These are phyloP conservation scores for Raffaelea ambrosiae DNA, from an alignment of 2,329 filamentous ascomycete genomes.

Conservation along the genomic window DNA sequence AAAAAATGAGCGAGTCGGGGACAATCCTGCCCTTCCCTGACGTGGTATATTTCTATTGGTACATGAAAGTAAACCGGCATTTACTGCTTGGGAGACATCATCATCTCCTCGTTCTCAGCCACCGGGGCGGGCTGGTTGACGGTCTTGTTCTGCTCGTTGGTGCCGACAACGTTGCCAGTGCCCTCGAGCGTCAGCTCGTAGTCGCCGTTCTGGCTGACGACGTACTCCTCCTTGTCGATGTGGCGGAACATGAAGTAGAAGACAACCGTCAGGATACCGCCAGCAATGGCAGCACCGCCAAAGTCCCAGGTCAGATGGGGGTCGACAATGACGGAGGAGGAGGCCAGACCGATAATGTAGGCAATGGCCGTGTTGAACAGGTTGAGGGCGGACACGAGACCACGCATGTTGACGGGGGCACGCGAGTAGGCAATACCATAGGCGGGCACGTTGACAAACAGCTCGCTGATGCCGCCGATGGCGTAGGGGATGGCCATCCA, in stretches of 20 bases:
- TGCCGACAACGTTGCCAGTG: slow-evolving; percentile 4
- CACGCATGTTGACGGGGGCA: slow-evolving; percentile 68
- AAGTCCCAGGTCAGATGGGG: slow-evolving; percentile 43
- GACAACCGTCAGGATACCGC: slow-evolving; percentile 30
- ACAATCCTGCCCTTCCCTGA: no score
- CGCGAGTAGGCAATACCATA: slow-evolving; percentile 54
- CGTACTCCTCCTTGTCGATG: slow-evolving; percentile 37
- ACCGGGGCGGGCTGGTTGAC: no score
- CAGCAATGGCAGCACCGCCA: slow-evolving; percentile 36
- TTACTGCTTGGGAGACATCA: no score
- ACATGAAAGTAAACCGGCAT: no score
- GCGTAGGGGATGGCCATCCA: slow-evolving; percentile 48
- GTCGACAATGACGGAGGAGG: slow-evolving; percentile 36
- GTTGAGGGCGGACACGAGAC: slow-evolving; percentile 58
- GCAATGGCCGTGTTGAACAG: slow-evolving; percentile 64
- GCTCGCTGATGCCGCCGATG: slow-evolving; percentile 37
- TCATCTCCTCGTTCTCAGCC: no score
- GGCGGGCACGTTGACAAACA: slow-evolving; percentile 44
- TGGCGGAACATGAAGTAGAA: slow-evolving; percentile 39
- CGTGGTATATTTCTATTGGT: no score
- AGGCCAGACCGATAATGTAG: slow-evolving; percentile 57
- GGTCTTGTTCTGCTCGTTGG: no score
- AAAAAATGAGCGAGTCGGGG: no score
- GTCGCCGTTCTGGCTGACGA: slow-evolving; percentile 26
- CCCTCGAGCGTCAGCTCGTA: slow-evolving; percentile 14